Evolutionary conservation across 345 rosid genomes (phyloP), one percentile per base, ranked within the genome.

Genomic region (Arabidopsis arenosa): DNA sequence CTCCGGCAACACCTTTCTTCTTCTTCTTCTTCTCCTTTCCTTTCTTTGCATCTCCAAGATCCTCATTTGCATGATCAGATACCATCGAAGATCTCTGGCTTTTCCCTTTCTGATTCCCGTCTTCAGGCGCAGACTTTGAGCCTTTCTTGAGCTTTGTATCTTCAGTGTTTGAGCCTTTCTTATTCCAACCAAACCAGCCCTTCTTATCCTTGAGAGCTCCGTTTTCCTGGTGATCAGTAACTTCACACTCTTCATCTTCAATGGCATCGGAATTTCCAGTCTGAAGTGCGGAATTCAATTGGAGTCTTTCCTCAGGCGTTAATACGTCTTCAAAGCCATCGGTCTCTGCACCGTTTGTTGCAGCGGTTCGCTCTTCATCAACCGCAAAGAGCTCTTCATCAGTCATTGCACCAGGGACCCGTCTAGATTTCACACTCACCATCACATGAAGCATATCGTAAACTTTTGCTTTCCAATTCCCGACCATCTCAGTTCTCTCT

Each of bases 361-460:
- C 15, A 39, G 58, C 92, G 56, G 83, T 63, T 68, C 85, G 83
- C 18, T 89, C 97, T 70, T 89, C 99, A 49, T 88, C 94, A 80
- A 79, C 93, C 1, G 99, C 82, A 82, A 96, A 96, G 56, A 96
- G 94, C 70, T 96, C 99, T 76, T 93, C 98, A 80, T 93, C 99
- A 70, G 97, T 90, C 94, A 93, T 86, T 45, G 99, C 98, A 79
- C 99, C 99, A 14, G 99, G 98, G 80, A 95, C 98, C 47, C 97
- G 77, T 60, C 99, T 90, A 23, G 98, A 96, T 77, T 96, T 96
- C 80, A 96, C 93, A 67, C 98, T 93, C 61, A 93, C 96, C 89
- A 93, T 87, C 73, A 96, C 99, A 81, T 92, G 87, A 68, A 90
- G 93, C 99, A 96, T 96, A 74, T 96, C 99, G 37, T 89, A 90